phyloP scores from a whole-genome alignment of 2,329 filamentous ascomycete species.

The Saccharata proteae region DNA sequence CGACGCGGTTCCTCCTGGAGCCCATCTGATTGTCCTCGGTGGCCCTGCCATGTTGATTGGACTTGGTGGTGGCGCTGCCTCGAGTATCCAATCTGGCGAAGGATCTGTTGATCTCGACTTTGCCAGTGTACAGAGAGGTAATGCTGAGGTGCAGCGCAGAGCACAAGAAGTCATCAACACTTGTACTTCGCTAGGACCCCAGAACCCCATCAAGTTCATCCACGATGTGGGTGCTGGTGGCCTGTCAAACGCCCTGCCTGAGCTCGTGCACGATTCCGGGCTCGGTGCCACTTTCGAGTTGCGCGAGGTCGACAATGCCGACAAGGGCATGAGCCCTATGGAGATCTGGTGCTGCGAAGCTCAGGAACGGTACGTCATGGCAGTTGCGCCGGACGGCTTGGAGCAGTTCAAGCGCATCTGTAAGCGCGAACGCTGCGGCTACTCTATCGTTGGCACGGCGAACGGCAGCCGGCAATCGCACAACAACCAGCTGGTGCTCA shows the following conservation, averaged over 20 bases:
- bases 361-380: slow-evolving; percentile 89
- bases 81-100: slow-evolving; percentile 78
- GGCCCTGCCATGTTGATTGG: slow-evolving; percentile 97
- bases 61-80: slow-evolving; percentile 87
- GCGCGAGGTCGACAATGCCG: slow-evolving; percentile 83
- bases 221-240: slow-evolving; percentile 96
- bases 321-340: slow-evolving; percentile 84
- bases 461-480: slow-evolving; percentile 48
- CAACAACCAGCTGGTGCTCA: slow-evolving; percentile 62
- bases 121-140: slow-evolving; percentile 91
- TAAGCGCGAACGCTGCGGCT: slow-evolving; percentile 79
- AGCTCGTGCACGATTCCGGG: slow-evolving; percentile 83
- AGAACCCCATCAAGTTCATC: slow-evolving; percentile 91
- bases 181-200: slow-evolving; percentile 68
- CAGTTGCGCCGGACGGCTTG: slow-evolving; percentile 69
- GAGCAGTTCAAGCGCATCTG: slow-evolving; percentile 58
- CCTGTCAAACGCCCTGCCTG: slow-evolving; percentile 70
- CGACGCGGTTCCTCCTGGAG: slow-evolving; percentile 69
- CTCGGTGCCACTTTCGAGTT: slow-evolving; percentile 87
- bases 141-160: slow-evolving; percentile 88
- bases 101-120: slow-evolving; percentile 89
- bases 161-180: slow-evolving; percentile 98
- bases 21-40: slow-evolving; percentile 82
- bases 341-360: slow-evolving; percentile 98
- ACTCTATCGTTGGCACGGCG: slow-evolving; percentile 79